These are phyloP conservation scores for Pezicula neosporulosa DNA, from an alignment of 2,329 filamentous ascomycete species.

Conservation along the genomic window DNA sequence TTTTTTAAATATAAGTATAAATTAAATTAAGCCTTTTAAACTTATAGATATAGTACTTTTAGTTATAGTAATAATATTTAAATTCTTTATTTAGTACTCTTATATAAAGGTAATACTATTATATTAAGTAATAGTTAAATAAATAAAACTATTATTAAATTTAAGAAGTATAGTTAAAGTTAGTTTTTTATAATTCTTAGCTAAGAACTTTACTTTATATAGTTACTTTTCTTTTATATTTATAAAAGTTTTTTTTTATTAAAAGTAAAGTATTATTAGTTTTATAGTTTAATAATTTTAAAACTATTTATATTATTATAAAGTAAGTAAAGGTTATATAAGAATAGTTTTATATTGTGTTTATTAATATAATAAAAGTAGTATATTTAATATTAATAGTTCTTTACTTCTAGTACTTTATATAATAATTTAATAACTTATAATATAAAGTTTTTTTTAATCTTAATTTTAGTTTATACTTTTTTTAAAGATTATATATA, in stretches of 20 bases:
- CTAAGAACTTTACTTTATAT: too few relatives aligned
- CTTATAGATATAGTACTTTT: not conserved
- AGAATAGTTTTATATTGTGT: conserved; percentile 6
- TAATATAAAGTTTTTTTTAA: not conserved
- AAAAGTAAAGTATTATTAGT: too few relatives aligned
- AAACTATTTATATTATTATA: too few relatives aligned
- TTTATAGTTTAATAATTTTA: too few relatives aligned
- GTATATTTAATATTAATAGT: conserved; percentile 7
- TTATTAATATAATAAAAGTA: conserved; percentile 5
- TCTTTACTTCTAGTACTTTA: conserved; percentile 1
- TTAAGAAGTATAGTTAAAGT: not conserved
- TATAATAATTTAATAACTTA: conserved; percentile 9
- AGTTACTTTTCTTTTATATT: too few relatives aligned
- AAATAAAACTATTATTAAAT: not conserved
- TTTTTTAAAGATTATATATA: conserved; percentile 4
- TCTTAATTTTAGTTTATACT: not conserved
- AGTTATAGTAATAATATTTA: not conserved
- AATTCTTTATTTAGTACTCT: not conserved
- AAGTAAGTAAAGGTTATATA: conserved; percentile 5
- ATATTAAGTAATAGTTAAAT: not conserved
- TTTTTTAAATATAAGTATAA: too few relatives aligned
- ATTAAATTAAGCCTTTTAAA: not conserved
- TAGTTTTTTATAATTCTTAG: too few relatives aligned
- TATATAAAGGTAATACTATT: not conserved
- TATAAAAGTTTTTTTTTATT: too few relatives aligned